These are phyloP conservation scores for Ettlia oleoabundans DNA, from an alignment of 139 green algal genomes.

Conservation along the genomic window DNA sequence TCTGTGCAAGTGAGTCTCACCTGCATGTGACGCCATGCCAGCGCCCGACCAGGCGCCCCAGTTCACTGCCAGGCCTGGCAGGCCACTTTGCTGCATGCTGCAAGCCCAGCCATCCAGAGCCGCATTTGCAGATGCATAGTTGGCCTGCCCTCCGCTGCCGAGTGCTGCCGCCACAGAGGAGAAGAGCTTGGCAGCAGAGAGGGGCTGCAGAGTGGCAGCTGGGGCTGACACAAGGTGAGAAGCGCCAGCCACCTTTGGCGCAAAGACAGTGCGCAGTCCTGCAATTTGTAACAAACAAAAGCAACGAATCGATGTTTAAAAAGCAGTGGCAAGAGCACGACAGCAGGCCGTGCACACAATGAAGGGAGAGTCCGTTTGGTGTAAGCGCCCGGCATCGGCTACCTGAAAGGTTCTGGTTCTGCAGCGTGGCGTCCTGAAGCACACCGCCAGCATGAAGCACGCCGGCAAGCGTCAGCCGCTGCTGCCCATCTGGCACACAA, in stretches of 20 bases:
- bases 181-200: constrained; percentile 45
- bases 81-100: constrained; percentile 2
- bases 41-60: constrained; percentile 89
- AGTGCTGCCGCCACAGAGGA: constrained; percentile 49
- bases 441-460: constrained; percentile 54
- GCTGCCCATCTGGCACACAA: too few species aligned
- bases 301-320: too few species aligned
- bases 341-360: too few species aligned
- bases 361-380: too few species aligned
- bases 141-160: constrained; percentile 57
- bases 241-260: constrained; percentile 41
- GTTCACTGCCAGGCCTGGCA: constrained; percentile 58
- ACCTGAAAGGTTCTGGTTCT: constrained; percentile 43
- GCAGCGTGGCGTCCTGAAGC: constrained; percentile 42
- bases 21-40: constrained; percentile 80
- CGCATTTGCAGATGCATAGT: constrained; percentile 57
- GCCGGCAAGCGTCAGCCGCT: constrained; percentile 31
- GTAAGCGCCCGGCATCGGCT: too few species aligned
- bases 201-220: background rate
- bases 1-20: constrained; percentile 26
- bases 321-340: too few species aligned
- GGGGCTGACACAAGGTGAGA: background rate
- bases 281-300: too few species aligned
- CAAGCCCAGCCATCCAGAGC: constrained; percentile 35
- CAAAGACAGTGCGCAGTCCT: constrained; percentile 29